A percentile compares a stretch with the other conserved stretches of the same genome.
These are phyloP conservation scores for Sextonia rubra DNA, from an alignment of 164 flowering plant genomes.

Conservation along the genomic window DNA sequence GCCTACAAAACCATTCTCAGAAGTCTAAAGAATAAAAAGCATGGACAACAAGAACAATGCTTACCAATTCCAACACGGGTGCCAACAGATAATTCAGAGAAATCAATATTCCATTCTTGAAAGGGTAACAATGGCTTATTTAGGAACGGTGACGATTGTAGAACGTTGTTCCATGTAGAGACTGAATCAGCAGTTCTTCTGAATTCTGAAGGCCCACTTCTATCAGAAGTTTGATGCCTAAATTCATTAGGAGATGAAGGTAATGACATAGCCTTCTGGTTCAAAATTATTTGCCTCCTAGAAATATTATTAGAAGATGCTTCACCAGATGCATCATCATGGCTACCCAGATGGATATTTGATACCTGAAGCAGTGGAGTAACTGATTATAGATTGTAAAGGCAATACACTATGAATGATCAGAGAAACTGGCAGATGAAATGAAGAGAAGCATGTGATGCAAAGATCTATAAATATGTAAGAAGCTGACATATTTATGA, in stretches of 20 bases:
- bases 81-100: slow-evolving; percentile 87
- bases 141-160: slow-evolving; percentile 57
- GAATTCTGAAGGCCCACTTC: slow-evolving; percentile 32
- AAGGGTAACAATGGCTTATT: slow-evolving; percentile 72
- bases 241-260: slow-evolving; percentile 89
- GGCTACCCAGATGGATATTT: slow-evolving; percentile 34
- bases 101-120: slow-evolving; percentile 92
- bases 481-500: background rate
- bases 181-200: slow-evolving; percentile 42
- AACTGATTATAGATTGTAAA: background rate
- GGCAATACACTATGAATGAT: background rate
- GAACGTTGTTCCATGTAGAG: slow-evolving; percentile 73
- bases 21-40: background rate
- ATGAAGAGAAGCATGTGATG: slow-evolving; percentile 1
- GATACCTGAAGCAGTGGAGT: slow-evolving; percentile 38
- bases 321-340: slow-evolving; percentile 43
- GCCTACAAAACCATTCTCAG: background rate
- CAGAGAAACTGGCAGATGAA: background rate
- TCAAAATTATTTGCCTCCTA: slow-evolving; percentile 42
- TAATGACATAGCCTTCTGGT: slow-evolving; percentile 78
- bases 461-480: background rate
- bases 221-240: slow-evolving; percentile 45
- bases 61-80: slow-evolving; percentile 98
- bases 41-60: slow-evolving; percentile 13
- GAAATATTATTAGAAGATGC: slow-evolving; percentile 33